phyloP scores from a whole-genome alignment of 768 basidiomycete species.

The Gautieria morchelliformis region DNA sequence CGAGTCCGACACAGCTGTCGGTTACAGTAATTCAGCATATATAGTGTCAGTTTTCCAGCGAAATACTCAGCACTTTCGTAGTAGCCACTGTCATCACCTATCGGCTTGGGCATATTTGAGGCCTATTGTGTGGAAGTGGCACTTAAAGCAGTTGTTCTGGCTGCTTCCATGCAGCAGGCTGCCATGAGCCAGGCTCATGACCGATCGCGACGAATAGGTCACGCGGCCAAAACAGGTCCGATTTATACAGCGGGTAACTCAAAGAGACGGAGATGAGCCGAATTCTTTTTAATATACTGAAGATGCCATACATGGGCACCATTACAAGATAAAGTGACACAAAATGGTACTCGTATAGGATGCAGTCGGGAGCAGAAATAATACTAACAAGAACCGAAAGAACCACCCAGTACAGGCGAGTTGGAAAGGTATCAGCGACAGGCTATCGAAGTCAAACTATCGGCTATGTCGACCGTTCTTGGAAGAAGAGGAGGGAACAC shows the following conservation, averaged over 20 bases:
- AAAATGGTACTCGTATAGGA: not conserved
- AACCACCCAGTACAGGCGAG: not conserved
- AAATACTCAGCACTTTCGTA: no score
- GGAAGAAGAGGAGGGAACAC: not conserved
- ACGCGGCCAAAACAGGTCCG: no score
- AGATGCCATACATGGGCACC: not conserved
- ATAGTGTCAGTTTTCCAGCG: no score
- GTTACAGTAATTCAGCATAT: no score
- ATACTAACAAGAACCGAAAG: not conserved
- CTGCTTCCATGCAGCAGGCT: no score
- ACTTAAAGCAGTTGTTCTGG: no score
- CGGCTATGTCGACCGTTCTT: conserved; percentile 8
- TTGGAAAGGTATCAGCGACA: not conserved
- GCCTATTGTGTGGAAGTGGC: no score
- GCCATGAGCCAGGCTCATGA: no score
- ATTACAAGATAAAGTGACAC: conserved; percentile 2
- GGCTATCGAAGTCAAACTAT: not conserved
- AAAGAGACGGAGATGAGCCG: not conserved
- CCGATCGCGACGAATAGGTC: no score
- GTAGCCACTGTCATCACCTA: no score
- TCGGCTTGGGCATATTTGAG: no score
- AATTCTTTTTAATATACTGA: not conserved
- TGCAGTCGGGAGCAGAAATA: not conserved
- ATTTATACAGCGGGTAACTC: not conserved
- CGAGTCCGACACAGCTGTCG: no score